Conservation (phyloP, 2,329 filamentous ascomycete species). For the Plectosphaerella cucumerina region DNA sequence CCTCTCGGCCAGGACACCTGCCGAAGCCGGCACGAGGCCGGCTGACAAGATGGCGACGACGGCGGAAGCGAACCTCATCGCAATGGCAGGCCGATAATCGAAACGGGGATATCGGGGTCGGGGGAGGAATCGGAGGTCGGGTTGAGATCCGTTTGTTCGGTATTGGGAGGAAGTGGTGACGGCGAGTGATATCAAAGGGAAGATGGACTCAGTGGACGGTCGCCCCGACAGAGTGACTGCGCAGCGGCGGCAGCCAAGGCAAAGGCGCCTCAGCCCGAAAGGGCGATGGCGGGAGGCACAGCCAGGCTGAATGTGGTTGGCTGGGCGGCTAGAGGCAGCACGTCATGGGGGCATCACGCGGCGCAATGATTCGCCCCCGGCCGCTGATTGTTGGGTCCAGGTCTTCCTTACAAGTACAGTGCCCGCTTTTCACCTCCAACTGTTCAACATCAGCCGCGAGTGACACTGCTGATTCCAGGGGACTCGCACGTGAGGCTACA, state of each 20-base stretch:
- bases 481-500: too few species aligned
- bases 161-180: neutral
- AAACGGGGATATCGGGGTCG: neutral
- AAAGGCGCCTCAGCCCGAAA: slow-evolving; percentile 1
- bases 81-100: slow-evolving; percentile 7
- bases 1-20: slow-evolving; percentile 42
- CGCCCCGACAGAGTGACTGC: too few species aligned
- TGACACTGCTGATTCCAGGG: too few species aligned
- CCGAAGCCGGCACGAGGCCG: slow-evolving; percentile 39
- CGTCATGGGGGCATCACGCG: slow-evolving; percentile 12
- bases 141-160: neutral
- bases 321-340: slow-evolving; percentile 10
- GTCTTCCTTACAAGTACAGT: too few species aligned
- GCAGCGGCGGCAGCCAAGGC: slow-evolving; percentile 1
- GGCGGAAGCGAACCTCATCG: slow-evolving; percentile 37
- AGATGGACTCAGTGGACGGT: slow-evolving; percentile 5
- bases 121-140: neutral
- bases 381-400: too few species aligned
- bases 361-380: slow-evolving; percentile 8
- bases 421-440: too few species aligned
- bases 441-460: too few species aligned
- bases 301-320: slow-evolving; percentile 7
- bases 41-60: slow-evolving; percentile 41
- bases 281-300: slow-evolving; percentile 5
- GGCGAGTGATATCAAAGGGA: slow-evolving; percentile 7